Conservation (phyloP, 2,329 filamentous ascomycete genomes). For the Fusarium pseudoanthophilum region DNA sequence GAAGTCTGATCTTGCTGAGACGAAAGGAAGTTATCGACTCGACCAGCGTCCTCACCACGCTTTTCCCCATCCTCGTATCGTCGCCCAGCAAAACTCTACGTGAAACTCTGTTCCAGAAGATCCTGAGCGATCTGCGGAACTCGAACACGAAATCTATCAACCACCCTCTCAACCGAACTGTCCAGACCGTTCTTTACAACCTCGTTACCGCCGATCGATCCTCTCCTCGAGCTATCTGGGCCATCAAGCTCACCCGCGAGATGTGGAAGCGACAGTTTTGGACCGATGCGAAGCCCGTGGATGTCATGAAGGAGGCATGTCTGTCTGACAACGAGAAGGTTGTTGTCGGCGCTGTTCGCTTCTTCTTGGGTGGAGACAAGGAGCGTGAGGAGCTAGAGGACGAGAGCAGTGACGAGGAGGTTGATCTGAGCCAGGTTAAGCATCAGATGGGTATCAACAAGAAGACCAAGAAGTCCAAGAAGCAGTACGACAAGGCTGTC, state of each 20-base stretch:
- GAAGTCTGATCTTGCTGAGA: slow-evolving; percentile 84
- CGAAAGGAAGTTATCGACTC: slow-evolving; percentile 95
- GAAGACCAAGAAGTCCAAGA: slow-evolving; percentile 89
- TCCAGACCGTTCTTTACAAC: slow-evolving; percentile 94
- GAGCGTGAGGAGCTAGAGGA: slow-evolving; percentile 94
- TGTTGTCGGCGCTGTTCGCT: slow-evolving; percentile 84
- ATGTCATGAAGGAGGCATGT: slow-evolving; percentile 95
- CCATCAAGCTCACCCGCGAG: slow-evolving; percentile 93
- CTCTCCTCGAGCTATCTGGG: slow-evolving; percentile 91
- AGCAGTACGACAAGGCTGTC: slow-evolving; percentile 81
- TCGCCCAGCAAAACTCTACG: slow-evolving; percentile 92
- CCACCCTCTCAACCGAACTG: slow-evolving; percentile 90
- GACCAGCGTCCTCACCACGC: slow-evolving; percentile 80
- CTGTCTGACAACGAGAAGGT: slow-evolving; percentile 95
- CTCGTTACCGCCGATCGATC: slow-evolving; percentile 86
- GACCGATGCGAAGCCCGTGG: slow-evolving; percentile 94
- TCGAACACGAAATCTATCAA: slow-evolving; percentile 90
- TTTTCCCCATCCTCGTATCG: slow-evolving; percentile 94
- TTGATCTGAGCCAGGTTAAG: slow-evolving; percentile 82
- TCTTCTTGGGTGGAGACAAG: slow-evolving; percentile 96
- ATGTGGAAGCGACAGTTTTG: slow-evolving; percentile 97
- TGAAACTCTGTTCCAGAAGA: slow-evolving; percentile 85
- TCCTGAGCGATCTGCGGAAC: slow-evolving; percentile 87
- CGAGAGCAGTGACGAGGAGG: slow-evolving; percentile 82
- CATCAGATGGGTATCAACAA: slow-evolving; percentile 95